phyloP scores from a whole-genome alignment of 2,329 filamentous ascomycete genomes.

The Thelonectria blattea region DNA sequence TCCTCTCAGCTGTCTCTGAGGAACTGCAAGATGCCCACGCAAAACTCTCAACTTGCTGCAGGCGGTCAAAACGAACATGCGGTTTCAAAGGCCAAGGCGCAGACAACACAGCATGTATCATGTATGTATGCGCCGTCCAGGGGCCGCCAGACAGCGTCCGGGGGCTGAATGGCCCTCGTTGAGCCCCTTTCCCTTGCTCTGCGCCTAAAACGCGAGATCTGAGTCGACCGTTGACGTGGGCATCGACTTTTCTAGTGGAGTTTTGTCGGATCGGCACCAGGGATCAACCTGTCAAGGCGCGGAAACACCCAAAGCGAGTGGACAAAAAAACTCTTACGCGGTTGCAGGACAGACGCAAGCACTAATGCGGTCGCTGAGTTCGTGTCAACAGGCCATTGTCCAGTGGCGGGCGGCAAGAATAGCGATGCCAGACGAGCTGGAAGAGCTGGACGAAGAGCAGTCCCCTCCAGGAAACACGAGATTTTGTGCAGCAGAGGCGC shows the following conservation, averaged over 20 bases:
- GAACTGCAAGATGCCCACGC: not conserved
- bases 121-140: constrained; percentile 15
- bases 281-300: constrained; percentile 20
- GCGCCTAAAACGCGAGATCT: constrained; percentile 26
- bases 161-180: constrained; percentile 15
- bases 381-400: not conserved
- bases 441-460: not conserved
- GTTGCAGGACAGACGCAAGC: not conserved
- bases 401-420: not conserved
- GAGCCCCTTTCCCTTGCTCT: constrained; percentile 9
- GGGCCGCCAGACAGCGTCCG: not conserved
- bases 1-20: not conserved
- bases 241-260: constrained; percentile 22
- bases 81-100: constrained; percentile 14
- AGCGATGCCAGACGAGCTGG: not conserved
- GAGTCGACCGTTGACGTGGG: constrained; percentile 19
- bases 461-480: not conserved
- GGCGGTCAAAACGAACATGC: constrained; percentile 16
- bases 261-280: constrained; percentile 24
- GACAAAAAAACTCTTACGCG: constrained; percentile 2
- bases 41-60: not conserved
- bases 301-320: not conserved
- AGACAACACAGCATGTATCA: constrained; percentile 13
- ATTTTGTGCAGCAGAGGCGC: not conserved
- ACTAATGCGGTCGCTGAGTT: not conserved